Evolutionary conservation across 257 asterid species (phyloP).

Genomic region (Solanum paucissectum): DNA sequence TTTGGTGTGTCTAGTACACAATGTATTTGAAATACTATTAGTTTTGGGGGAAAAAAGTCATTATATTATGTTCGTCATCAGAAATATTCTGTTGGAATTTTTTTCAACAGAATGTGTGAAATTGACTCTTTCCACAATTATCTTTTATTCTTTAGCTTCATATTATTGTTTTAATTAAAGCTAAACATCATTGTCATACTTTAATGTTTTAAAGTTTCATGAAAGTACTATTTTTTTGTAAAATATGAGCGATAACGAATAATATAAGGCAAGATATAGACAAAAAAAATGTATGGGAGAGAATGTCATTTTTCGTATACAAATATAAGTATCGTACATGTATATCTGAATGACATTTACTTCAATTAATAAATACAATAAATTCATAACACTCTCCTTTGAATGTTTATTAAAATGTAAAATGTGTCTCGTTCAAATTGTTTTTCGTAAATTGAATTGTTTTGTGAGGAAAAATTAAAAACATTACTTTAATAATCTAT

Average conservation of each 20-base stretch:
- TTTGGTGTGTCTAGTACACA: neutral
- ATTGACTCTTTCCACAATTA: neutral
- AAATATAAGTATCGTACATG: neutral
- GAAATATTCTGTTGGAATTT: neutral
- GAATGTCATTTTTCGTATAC: neutral
- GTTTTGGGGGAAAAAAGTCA: neutral
- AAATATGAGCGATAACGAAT: too few relatives aligned
- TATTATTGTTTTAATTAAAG: neutral
- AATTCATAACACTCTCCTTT: too few relatives aligned
- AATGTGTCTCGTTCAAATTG: too few relatives aligned
- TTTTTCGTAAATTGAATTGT: too few relatives aligned
- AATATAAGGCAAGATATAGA: too few relatives aligned
- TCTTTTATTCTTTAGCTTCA: neutral
- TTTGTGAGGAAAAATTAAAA: too few relatives aligned
- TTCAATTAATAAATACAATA: neutral
- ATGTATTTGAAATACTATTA: neutral
- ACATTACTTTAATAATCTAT: too few relatives aligned
- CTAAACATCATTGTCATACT: neutral
- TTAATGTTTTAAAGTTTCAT: neutral
- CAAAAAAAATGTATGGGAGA: neutral
- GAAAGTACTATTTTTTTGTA: neutral
- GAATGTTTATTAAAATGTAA: too few relatives aligned
- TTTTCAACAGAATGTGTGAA: neutral
- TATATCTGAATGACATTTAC: neutral
- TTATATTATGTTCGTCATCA: neutral